Conservation (phyloP, 75 land plant genomes). For the Picea sitchensis region DNA sequence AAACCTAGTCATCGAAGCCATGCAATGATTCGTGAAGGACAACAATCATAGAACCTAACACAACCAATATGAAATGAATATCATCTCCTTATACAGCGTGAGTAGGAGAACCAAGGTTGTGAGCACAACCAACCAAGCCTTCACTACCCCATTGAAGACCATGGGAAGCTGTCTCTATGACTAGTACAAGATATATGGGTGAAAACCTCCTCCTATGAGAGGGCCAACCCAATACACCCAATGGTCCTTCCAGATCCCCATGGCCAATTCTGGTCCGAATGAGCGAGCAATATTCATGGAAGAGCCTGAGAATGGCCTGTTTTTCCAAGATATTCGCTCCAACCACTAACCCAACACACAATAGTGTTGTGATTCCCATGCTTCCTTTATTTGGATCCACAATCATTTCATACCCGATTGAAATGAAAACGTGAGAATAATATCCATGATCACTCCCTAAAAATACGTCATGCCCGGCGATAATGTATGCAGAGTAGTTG, state of each 20-base stretch:
- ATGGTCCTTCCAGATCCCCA: conserved; percentile 71
- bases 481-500: conserved; percentile 9
- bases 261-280: conserved; percentile 79
- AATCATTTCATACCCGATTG: conserved; percentile 15
- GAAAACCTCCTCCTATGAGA: conserved; percentile 79
- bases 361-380: conserved; percentile 23
- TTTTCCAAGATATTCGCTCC: conserved; percentile 79
- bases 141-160: too few relatives aligned
- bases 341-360: conserved; percentile 66
- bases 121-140: too few relatives aligned
- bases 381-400: conserved; percentile 27
- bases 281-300: conserved; percentile 95
- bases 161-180: too few relatives aligned
- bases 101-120: too few relatives aligned
- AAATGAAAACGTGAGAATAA: conserved; percentile 27
- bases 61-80: too few relatives aligned
- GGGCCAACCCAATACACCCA: too few relatives aligned
- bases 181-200: too few relatives aligned
- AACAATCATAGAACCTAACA: too few relatives aligned
- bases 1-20: too few relatives aligned
- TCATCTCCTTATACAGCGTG: too few relatives aligned
- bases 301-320: conserved; percentile 79
- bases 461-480: conserved; percentile 11
- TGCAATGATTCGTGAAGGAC: too few relatives aligned
- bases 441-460: conserved; percentile 19